Evolutionary conservation across 805 yeast species (phyloP).

Genomic region (Wickerhamiella siamensis): DNA sequence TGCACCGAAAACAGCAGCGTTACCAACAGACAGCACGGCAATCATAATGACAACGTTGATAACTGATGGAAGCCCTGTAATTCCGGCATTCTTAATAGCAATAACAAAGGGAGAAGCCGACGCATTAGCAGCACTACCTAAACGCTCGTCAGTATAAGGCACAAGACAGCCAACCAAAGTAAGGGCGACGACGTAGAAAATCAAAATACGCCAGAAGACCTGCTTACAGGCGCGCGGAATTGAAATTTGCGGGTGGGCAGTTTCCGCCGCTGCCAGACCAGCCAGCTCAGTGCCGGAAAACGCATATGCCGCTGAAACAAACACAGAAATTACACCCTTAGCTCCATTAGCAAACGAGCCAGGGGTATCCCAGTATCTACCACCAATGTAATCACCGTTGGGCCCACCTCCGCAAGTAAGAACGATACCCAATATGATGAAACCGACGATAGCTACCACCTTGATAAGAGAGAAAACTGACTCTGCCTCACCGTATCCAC

Average conservation of each 20-base stretch:
- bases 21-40: conserved; percentile 60
- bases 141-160: conserved; percentile 40
- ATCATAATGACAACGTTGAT: conserved; percentile 58
- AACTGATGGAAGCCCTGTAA: conserved; percentile 50
- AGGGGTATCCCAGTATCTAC: conserved; percentile 41
- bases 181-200: conserved; percentile 50
- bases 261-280: conserved; percentile 67
- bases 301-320: conserved; percentile 65
- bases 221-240: conserved; percentile 67
- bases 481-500: conserved; percentile 58
- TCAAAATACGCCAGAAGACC: conserved; percentile 66
- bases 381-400: conserved; percentile 37
- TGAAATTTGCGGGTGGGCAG: conserved; percentile 48
- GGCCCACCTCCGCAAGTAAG: conserved; percentile 45
- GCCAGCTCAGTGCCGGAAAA: conserved; percentile 67
- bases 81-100: conserved; percentile 54
- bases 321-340: conserved; percentile 59
- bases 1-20: conserved; percentile 55
- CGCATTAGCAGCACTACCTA: conserved; percentile 42
- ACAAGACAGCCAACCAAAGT: conserved; percentile 53
- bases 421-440: conserved; percentile 45
- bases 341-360: conserved; percentile 57
- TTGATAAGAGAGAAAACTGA: conserved; percentile 44
- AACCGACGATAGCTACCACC: conserved; percentile 46
- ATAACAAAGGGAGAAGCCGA: conserved; percentile 64